A percentile compares a stretch with the other conserved stretches of the same genome.
phyloP scores from a whole-genome alignment of 2,329 filamentous ascomycete genomes.

The Zasmidium cellare region DNA sequence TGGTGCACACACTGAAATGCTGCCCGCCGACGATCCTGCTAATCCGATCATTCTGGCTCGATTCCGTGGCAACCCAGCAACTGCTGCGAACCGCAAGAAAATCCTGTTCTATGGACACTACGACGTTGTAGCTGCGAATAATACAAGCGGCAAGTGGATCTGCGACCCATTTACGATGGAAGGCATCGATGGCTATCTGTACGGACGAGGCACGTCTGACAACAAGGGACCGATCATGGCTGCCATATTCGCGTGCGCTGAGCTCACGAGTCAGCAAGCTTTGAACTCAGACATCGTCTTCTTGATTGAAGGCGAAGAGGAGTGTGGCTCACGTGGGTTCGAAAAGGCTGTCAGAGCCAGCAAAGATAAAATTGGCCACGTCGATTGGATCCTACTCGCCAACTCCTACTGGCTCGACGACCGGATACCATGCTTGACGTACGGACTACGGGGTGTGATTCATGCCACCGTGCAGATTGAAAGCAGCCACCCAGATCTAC shows the following conservation, averaged over 20 bases:
- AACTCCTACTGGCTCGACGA: constrained; percentile 99
- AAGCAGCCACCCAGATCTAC: constrained; percentile 81
- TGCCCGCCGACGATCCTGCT: constrained; percentile 74
- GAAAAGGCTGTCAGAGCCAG: constrained; percentile 76
- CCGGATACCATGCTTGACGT: constrained; percentile 90
- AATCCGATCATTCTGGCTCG: constrained; percentile 94
- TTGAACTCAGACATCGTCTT: constrained; percentile 89
- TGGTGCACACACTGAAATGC: constrained; percentile 83
- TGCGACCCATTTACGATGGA: constrained; percentile 87
- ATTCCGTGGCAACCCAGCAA: constrained; percentile 74
- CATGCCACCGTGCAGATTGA: constrained; percentile 89
- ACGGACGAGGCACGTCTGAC: constrained; percentile 93
- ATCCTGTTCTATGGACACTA: constrained; percentile 98
- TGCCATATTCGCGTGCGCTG: constrained; percentile 88
- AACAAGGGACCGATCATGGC: constrained; percentile 97
- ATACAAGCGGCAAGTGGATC: constrained; percentile 78
- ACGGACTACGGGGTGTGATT: constrained; percentile 88
- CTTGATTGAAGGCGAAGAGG: constrained; percentile 94
- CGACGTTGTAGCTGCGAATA: constrained; percentile 90
- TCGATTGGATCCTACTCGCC: constrained; percentile 92
- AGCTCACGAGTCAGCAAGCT: constrained; percentile 79
- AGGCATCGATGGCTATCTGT: constrained; percentile 87
- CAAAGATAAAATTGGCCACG: constrained; percentile 80
- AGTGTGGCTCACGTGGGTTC: constrained; percentile 90
- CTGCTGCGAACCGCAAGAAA: constrained; percentile 70